Conservation (phyloP, 805 yeast genomes). For the Wickerhamiella slavikovae region DNA sequence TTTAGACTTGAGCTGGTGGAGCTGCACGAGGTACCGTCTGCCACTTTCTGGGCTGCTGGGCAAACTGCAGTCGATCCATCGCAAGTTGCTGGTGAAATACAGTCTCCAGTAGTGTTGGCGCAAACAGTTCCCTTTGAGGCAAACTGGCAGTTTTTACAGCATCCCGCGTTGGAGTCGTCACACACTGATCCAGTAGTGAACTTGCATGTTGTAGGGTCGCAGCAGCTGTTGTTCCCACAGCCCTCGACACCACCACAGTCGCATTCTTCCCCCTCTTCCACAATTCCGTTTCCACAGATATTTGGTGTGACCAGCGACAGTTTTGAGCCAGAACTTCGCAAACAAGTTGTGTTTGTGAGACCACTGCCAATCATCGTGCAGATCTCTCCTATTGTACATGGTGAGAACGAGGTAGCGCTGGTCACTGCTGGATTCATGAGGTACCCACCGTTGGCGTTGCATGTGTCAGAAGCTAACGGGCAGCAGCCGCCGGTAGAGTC, state of each 20-base stretch:
- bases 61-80: conserved; percentile 17
- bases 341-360: conserved; percentile 13
- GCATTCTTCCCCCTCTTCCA: conserved; percentile 21
- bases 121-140: conserved; percentile 14
- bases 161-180: conserved; percentile 13
- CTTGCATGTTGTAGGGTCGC: conserved; percentile 12
- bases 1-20: conserved; percentile 5
- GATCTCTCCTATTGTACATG: conserved; percentile 19
- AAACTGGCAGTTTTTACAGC: conserved; percentile 17
- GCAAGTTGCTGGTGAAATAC: conserved; percentile 18
- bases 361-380: conserved; percentile 15
- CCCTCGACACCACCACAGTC: conserved; percentile 21
- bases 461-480: conserved; percentile 14
- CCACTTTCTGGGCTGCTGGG: conserved; percentile 13
- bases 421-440: conserved; percentile 20
- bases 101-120: conserved; percentile 16
- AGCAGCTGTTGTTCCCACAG: conserved; percentile 13
- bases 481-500: conserved; percentile 17
- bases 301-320: conserved; percentile 15
- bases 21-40: conserved; percentile 15
- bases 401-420: conserved; percentile 14
- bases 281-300: conserved; percentile 21
- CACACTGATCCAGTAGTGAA: conserved; percentile 8
- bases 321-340: conserved; percentile 4
- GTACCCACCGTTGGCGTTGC: conserved; percentile 17